phyloP scores from a whole-genome alignment of 164 flowering plant species.

The Kingdonia uniflora region DNA sequence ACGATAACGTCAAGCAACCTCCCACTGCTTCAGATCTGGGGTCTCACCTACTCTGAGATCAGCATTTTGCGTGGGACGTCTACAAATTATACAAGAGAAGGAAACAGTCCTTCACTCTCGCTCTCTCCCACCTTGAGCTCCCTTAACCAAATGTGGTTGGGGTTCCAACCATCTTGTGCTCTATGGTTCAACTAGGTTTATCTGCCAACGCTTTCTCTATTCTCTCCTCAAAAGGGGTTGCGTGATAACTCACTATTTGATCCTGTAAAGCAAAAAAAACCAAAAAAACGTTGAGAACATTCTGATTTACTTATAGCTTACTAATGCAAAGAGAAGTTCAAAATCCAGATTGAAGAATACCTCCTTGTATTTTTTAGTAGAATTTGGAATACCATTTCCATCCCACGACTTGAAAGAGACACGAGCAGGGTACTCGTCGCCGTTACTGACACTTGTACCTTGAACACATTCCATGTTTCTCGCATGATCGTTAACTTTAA shows the following conservation, averaged over 20 bases:
- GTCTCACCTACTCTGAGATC: no score
- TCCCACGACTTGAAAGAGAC: conserved; percentile 66
- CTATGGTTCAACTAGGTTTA: conserved; percentile 16
- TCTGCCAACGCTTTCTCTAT: conserved; percentile 87
- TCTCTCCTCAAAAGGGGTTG: conserved; percentile 96
- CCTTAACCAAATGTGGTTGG: no score
- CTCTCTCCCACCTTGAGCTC: no score
- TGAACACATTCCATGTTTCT: no score
- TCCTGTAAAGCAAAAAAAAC: conserved; percentile 39
- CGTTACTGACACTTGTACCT: conserved; percentile 30
- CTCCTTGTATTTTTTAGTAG: conserved; percentile 94
- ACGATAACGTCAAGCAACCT: no score
- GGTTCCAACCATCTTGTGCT: no score
- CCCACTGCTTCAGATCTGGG: no score
- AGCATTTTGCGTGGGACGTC: no score
- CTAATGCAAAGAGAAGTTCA: background rate
- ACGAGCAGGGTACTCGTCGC: conserved; percentile 34
- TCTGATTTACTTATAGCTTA: background rate
- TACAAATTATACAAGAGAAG: no score
- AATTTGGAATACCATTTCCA: conserved; percentile 97
- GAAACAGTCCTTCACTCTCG: no score
- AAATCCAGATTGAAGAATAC: conserved; percentile 22
- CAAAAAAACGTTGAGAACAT: background rate
- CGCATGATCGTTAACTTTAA: no score
- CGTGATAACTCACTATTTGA: conserved; percentile 95